Evolutionary conservation across 2,329 filamentous ascomycete genomes (phyloP).

Genomic region (Rugonectria rugulosa): DNA sequence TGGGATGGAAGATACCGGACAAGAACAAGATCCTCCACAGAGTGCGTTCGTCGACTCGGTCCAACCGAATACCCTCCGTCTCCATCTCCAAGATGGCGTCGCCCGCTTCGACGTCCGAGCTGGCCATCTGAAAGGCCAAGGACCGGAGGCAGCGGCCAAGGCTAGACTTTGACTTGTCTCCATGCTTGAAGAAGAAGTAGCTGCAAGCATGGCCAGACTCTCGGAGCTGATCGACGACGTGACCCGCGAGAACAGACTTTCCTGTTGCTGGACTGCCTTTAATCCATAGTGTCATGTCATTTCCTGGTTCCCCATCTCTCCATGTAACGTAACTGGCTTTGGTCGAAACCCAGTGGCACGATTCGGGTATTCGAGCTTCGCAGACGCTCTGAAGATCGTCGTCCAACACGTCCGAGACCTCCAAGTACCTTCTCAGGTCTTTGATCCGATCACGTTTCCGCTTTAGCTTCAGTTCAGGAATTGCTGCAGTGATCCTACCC

Average conservation of each 20-base stretch:
- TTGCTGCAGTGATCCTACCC: slow-evolving; percentile 14
- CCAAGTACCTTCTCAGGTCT: slow-evolving; percentile 20
- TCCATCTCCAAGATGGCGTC: slow-evolving; percentile 34
- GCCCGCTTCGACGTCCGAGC: slow-evolving; percentile 27
- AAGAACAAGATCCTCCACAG: slow-evolving; percentile 30
- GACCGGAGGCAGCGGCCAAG: slow-evolving; percentile 39
- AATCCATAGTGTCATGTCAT: slow-evolving; percentile 22
- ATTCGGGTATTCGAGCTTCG: slow-evolving; percentile 21
- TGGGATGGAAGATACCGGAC: slow-evolving; percentile 15
- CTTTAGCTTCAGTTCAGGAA: slow-evolving; percentile 4
- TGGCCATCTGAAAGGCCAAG: slow-evolving; percentile 43
- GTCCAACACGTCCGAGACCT: slow-evolving; percentile 21
- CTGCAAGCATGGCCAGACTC: slow-evolving; percentile 11
- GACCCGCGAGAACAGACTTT: slow-evolving; percentile 45
- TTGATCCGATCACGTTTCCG: slow-evolving; percentile 17
- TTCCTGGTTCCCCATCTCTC: slow-evolving; percentile 19
- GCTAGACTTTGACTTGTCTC: slow-evolving; percentile 29
- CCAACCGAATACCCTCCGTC: slow-evolving; percentile 42
- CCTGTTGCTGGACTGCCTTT: slow-evolving; percentile 44
- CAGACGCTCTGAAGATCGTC: slow-evolving; percentile 21
- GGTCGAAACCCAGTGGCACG: slow-evolving; percentile 26
- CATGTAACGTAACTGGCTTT: slow-evolving; percentile 23
- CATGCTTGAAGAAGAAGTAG: slow-evolving; percentile 40
- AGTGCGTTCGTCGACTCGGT: slow-evolving; percentile 40
- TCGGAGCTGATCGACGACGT: slow-evolving; percentile 41